A percentile compares a stretch with the other conserved stretches of the same genome.
These are phyloP conservation scores for Leucaena leucocephala DNA, from an alignment of 306 rosid species.

Conservation along the genomic window DNA sequence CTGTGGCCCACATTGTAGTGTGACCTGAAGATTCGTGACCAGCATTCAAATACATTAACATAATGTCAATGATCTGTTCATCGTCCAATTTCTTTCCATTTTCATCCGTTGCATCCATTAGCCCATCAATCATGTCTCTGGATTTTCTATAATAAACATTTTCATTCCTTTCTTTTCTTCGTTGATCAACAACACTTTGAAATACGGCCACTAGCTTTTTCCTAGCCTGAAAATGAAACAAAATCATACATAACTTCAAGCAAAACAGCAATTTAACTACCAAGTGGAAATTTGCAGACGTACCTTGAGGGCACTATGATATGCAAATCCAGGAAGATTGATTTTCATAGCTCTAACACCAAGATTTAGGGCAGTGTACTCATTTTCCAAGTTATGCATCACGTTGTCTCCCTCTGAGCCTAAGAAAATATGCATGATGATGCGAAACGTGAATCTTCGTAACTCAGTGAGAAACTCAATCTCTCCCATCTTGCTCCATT, in stretches of 20 bases:
- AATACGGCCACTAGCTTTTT: slow-evolving; percentile 51
- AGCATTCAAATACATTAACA: slow-evolving; percentile 87
- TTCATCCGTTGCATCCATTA: slow-evolving; percentile 68
- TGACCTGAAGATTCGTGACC: slow-evolving; percentile 96
- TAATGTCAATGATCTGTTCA: slow-evolving; percentile 71
- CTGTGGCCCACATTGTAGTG: slow-evolving; percentile 73
- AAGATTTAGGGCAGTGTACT: slow-evolving; percentile 61
- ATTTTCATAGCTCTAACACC: slow-evolving; percentile 80
- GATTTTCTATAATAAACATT: background rate
- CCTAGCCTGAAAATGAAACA: slow-evolving; percentile 52
- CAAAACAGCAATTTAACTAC: no score
- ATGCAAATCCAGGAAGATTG: slow-evolving; percentile 77
- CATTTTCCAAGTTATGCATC: slow-evolving; percentile 57
- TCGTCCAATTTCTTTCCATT: slow-evolving; percentile 64
- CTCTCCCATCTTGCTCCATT: no score
- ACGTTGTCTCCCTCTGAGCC: slow-evolving; percentile 12
- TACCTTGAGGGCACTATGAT: slow-evolving; percentile 70
- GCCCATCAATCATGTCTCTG: slow-evolving; percentile 78
- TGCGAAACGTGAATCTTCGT: no score
- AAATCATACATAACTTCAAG: background rate
- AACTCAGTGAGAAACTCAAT: no score
- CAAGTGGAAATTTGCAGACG: no score
- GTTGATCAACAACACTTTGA: slow-evolving; percentile 53
- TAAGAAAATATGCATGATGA: no score
- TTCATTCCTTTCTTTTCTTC: slow-evolving; percentile 41